Evolutionary conservation across 257 asterid species (phyloP).

Genomic region (Solanum chilense): DNA sequence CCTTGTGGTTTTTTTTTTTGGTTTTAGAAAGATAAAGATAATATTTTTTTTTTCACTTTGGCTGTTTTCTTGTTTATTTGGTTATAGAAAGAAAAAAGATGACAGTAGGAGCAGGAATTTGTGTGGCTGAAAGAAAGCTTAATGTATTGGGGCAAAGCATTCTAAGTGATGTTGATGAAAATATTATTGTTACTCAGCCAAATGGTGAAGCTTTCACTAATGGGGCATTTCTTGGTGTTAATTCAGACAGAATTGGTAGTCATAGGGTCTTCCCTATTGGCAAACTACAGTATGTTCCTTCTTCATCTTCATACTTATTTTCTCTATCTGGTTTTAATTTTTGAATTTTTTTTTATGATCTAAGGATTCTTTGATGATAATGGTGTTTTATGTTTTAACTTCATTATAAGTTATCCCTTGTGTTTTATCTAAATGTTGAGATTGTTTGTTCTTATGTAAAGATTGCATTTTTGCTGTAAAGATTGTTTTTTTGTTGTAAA

Average conservation of each 20-base stretch:
- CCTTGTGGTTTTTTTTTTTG: background rate
- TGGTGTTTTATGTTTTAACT: background rate
- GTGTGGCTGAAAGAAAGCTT: constrained; percentile 54
- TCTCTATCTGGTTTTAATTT: background rate
- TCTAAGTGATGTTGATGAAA: constrained; percentile 45
- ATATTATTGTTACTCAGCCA: constrained; percentile 55
- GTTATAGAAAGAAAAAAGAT: constrained; percentile 6
- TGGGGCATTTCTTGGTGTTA: constrained; percentile 82
- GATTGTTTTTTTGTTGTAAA: background rate
- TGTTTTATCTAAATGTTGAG: background rate
- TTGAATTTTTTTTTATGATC: background rate
- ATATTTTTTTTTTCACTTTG: background rate
- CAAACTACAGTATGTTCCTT: constrained; percentile 44
- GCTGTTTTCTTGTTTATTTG: background rate
- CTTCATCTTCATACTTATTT: background rate
- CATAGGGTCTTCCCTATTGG: constrained; percentile 74
- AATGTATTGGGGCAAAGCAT: constrained; percentile 56
- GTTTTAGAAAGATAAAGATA: background rate
- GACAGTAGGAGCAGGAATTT: constrained; percentile 30
- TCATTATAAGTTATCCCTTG: background rate
- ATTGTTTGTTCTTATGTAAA: background rate
- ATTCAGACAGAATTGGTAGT: constrained; percentile 57
- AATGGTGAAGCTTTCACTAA: constrained; percentile 39
- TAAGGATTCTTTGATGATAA: background rate
- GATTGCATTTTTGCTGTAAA: background rate